Conservation (phyloP, 768 basidiomycete genomes). For the Tephrocybe sp. region DNA sequence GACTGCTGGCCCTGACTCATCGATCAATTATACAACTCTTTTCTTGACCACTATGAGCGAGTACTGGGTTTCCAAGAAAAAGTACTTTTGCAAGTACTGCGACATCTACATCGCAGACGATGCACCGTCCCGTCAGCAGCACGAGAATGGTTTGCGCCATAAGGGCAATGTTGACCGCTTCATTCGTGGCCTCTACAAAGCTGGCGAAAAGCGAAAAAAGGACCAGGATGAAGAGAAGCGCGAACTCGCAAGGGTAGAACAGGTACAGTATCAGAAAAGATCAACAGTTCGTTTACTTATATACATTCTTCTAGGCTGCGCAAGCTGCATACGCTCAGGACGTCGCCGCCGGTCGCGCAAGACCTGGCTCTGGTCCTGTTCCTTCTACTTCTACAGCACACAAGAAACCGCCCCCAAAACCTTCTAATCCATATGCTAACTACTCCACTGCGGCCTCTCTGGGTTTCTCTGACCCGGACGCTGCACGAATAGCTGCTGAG, state of each 20-base stretch:
- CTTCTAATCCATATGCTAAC: conserved; percentile 69
- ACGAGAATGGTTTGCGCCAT: conserved; percentile 92
- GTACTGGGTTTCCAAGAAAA: conserved; percentile 91
- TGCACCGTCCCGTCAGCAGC: conserved; percentile 84
- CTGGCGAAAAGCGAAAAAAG: conserved; percentile 83
- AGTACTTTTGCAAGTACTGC: conserved; percentile 96
- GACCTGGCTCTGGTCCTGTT: conserved; percentile 30
- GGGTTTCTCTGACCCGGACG: conserved; percentile 77
- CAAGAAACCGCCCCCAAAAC: conserved; percentile 44
- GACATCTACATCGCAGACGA: conserved; percentile 97
- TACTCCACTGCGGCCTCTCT: conserved; percentile 88
- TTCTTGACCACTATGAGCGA: conserved; percentile 63
- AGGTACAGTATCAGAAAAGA: conserved; percentile 40
- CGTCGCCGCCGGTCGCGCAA: conserved; percentile 64
- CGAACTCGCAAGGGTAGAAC: conserved; percentile 85
- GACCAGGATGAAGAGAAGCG: conserved; percentile 81
- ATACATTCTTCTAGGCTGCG: conserved; percentile 54
- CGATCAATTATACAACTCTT: not conserved
- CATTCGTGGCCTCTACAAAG: conserved; percentile 90
- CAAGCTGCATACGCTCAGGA: conserved; percentile 78
- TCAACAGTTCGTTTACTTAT: not conserved
- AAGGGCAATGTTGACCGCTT: conserved; percentile 93
- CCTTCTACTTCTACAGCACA: conserved; percentile 31
- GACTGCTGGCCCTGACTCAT: no score
- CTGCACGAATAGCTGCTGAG: conserved; percentile 59